Percentiles rank a stretch among this genome's conserved stretches.
Evolutionary conservation across 257 asterid species (phyloP).

Genomic region (Orobanche coerulescens): DNA sequence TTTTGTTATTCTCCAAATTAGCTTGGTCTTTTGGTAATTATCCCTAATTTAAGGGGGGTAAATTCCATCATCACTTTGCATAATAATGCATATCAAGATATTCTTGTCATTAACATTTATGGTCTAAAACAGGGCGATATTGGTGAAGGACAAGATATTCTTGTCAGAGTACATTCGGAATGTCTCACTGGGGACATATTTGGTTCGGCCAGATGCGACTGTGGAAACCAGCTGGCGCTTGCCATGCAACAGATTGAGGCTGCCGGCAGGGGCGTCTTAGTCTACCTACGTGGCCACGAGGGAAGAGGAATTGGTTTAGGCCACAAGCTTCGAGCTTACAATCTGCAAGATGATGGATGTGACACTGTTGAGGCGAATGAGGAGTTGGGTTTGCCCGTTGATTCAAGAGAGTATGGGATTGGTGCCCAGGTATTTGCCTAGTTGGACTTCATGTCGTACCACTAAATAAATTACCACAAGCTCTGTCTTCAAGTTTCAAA

Average conservation of each 20-base stretch:
- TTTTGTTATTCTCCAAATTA: too few species aligned
- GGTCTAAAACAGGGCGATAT: conserved; percentile 67
- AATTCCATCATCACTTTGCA: neutral
- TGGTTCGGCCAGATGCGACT: conserved; percentile 94
- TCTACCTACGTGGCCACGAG: conserved; percentile 97
- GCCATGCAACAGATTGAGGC: conserved; percentile 95
- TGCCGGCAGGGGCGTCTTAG: conserved; percentile 81
- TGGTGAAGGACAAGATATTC: conserved; percentile 81
- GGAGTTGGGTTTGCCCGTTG: conserved; percentile 91
- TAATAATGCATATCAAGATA: neutral
- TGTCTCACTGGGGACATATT: conserved; percentile 98
- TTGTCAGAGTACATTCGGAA: conserved; percentile 92
- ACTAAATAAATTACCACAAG: neutral
- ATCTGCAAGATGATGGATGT: conserved; percentile 84
- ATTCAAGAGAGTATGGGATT: conserved; percentile 94
- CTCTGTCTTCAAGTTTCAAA: neutral
- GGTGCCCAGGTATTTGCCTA: conserved; percentile 87
- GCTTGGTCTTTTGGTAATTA: too few species aligned
- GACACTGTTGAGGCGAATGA: conserved; percentile 97
- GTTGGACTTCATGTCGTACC: neutral
- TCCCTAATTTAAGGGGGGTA: too few species aligned
- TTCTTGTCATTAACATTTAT: neutral
- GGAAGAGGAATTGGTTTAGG: conserved; percentile 98
- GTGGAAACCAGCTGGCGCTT: conserved; percentile 81
- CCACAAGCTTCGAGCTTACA: conserved; percentile 93